Evolutionary conservation across 2,329 filamentous ascomycete species (phyloP).

Genomic region (Aspergillus udagawae): DNA sequence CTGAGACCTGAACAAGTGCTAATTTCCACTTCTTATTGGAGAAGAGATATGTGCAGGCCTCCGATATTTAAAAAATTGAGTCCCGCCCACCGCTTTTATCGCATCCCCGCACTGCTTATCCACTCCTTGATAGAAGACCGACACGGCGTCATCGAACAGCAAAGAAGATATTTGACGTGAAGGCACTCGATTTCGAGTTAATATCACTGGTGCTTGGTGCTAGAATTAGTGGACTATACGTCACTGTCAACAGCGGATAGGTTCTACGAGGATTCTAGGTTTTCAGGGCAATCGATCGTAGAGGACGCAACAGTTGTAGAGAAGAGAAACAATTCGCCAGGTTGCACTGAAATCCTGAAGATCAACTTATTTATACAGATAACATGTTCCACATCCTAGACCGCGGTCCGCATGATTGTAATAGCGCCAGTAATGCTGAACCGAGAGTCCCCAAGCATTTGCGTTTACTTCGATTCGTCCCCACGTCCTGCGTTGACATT

Average conservation of each 20-base stretch:
- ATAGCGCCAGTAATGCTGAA: slow-evolving; percentile 14
- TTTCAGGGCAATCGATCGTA: neutral
- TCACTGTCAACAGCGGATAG: neutral
- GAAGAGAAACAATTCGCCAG: slow-evolving; percentile 32
- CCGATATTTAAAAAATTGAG: slow-evolving; percentile 1
- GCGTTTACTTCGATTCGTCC: slow-evolving; percentile 30
- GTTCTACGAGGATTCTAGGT: neutral
- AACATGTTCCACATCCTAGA: slow-evolving; percentile 18
- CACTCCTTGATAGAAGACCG: neutral
- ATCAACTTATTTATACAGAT: slow-evolving; percentile 38
- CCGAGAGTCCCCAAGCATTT: slow-evolving; percentile 5
- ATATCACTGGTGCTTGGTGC: neutral
- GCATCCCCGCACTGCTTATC: neutral
- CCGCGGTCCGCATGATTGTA: slow-evolving; percentile 18
- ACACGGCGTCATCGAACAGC: neutral
- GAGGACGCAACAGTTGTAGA: slow-evolving; percentile 12
- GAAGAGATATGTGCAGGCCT: neutral
- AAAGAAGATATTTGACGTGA: neutral
- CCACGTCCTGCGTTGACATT: slow-evolving; percentile 60
- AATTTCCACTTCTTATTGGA: neutral
- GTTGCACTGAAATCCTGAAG: slow-evolving; percentile 25
- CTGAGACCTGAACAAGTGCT: neutral
- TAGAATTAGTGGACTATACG: neutral
- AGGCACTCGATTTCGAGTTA: neutral
- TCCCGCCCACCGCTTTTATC: neutral